phyloP scores from a whole-genome alignment of 768 basidiomycete genomes.

The Heimioporus sp. region DNA sequence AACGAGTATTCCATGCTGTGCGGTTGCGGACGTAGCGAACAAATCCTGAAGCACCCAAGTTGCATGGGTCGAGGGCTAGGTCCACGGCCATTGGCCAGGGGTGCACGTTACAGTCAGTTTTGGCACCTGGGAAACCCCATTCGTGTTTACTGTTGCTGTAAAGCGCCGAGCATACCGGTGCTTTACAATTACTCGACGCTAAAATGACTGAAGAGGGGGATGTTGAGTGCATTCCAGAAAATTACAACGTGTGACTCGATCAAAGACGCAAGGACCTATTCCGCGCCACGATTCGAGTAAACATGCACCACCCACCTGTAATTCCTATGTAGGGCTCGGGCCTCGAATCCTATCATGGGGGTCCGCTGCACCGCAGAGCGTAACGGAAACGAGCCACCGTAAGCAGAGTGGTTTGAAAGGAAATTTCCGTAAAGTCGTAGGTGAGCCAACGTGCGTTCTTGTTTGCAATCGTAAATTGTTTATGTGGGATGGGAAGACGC shows the following conservation, averaged over 20 bases:
- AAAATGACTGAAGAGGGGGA: conserved; percentile 9
- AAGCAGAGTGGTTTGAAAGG: conserved; percentile 7
- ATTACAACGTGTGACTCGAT: conserved; percentile 25
- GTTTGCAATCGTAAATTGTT: conserved; percentile 22
- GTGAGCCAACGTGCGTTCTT: conserved; percentile 15
- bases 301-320: conserved; percentile 26
- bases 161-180: conserved; percentile 1
- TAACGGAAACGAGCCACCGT: conserved; percentile 13
- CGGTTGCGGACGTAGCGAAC: conserved; percentile 6
- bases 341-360: conserved; percentile 15
- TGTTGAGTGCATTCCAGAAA: conserved; percentile 21
- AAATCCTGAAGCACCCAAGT: conserved; percentile 8
- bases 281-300: conserved; percentile 9
- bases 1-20: conserved; percentile 23
- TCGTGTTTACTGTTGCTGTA: conserved; percentile 2
- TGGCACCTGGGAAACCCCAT: conserved; percentile 17
- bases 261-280: conserved; percentile 11
- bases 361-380: conserved; percentile 21
- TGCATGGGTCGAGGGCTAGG: conserved; percentile 28
- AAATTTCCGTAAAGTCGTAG: conserved; percentile 25
- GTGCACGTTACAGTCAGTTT: conserved; percentile 5
- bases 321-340: conserved; percentile 15
- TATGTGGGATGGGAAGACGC: conserved; percentile 18
- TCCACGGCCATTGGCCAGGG: conserved; percentile 12
- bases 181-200: conserved; percentile 16